phyloP scores from a whole-genome alignment of 2,329 filamentous ascomycete genomes.

The Xylaria sp. region DNA sequence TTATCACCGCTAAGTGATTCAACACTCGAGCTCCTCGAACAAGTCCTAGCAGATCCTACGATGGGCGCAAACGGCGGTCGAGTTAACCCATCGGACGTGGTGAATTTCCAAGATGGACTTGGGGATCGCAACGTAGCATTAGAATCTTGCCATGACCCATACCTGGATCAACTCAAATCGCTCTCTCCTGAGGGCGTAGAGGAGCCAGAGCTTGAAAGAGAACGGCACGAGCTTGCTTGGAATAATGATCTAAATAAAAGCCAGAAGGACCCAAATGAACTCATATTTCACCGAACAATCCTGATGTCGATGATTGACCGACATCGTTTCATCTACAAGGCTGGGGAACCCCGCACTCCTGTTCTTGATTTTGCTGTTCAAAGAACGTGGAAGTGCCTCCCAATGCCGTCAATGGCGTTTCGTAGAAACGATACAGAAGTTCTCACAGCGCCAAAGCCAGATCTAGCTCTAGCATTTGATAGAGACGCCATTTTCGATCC shows the following conservation, averaged over 20 bases:
- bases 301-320: conserved; percentile 22
- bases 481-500: not conserved
- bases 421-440: not conserved
- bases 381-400: conserved; percentile 6
- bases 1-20: not conserved
- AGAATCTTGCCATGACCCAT: not conserved
- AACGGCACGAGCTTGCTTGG: not conserved
- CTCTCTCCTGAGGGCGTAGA: not conserved
- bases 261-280: not conserved
- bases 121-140: not conserved
- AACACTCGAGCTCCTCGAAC: not conserved
- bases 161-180: not conserved
- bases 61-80: not conserved
- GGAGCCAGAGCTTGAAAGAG: not conserved
- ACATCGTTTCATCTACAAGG: not conserved
- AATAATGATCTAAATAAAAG: conserved; percentile 1
- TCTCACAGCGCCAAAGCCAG: conserved; percentile 8
- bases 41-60: not conserved
- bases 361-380: conserved; percentile 15
- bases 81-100: not conserved
- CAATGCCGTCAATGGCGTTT: conserved; percentile 11
- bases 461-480: conserved; percentile 9
- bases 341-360: not conserved
- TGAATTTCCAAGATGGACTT: not conserved
- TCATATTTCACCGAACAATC: conserved; percentile 4